Conservation (phyloP, 2,329 filamentous ascomycete species). For the Trichothecium roseum region DNA sequence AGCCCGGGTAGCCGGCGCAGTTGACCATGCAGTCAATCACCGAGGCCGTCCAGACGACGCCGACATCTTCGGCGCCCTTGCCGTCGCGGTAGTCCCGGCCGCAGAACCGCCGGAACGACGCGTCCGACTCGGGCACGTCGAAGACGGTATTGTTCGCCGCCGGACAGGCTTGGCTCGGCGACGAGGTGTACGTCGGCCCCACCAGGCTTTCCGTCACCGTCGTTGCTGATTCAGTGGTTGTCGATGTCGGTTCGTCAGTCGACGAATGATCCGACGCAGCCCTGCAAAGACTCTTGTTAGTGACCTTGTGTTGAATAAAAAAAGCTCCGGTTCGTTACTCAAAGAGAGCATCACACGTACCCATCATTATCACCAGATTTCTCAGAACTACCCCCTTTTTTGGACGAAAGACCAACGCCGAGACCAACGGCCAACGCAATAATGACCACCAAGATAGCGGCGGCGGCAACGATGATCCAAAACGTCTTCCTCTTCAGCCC, state of each 20-base stretch:
- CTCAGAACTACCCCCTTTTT: too few species aligned
- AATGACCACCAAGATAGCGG: conserved; percentile 20
- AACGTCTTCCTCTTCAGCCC: conserved; percentile 20
- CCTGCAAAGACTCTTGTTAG: too few species aligned
- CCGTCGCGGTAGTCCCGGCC: conserved; percentile 30
- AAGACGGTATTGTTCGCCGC: conserved; percentile 33
- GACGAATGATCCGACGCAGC: too few species aligned
- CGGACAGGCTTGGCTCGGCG: conserved; percentile 25
- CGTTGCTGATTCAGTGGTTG: conserved; percentile 7
- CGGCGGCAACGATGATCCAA: conserved; percentile 21
- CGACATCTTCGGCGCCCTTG: conserved; percentile 22
- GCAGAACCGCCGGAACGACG: conserved; percentile 31
- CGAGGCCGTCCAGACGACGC: conserved; percentile 22
- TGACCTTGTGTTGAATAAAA: too few species aligned
- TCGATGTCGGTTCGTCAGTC: conserved; percentile 4
- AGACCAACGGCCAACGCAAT: conserved; percentile 30
- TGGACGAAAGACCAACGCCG: conserved; percentile 19
- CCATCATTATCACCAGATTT: background rate
- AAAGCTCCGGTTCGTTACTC: too few species aligned
- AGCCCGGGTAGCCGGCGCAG: conserved; percentile 27
- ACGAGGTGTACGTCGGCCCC: conserved; percentile 12
- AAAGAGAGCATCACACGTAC: too few species aligned
- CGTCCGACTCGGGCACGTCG: conserved; percentile 25
- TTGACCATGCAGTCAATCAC: conserved; percentile 33
- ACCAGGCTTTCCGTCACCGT: conserved; percentile 9